Conservation (phyloP, 169 alveolate genomes). For the Cryptosporidium viatorum region DNA sequence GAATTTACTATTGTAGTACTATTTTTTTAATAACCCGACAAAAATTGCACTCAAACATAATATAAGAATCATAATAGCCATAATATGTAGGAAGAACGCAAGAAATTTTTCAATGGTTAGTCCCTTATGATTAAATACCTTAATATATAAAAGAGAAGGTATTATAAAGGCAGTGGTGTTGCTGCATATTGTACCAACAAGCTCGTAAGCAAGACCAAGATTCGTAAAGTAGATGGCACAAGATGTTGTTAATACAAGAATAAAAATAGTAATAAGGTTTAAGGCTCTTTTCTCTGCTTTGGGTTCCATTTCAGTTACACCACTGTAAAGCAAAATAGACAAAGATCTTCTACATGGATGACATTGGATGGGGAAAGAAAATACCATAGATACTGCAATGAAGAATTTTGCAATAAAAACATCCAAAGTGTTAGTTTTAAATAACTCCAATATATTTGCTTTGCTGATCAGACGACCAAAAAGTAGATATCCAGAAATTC, state of each 20-base stretch:
- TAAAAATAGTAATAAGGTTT: slow-evolving; percentile 40
- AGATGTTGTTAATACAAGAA: slow-evolving; percentile 27
- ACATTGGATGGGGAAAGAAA: slow-evolving; percentile 75
- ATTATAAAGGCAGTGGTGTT: slow-evolving; percentile 73
- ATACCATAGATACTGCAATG: slow-evolving; percentile 74
- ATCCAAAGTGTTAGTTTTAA: slow-evolving; percentile 36
- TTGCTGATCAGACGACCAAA: slow-evolving; percentile 56
- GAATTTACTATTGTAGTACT: neutral
- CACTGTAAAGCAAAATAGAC: slow-evolving; percentile 60
- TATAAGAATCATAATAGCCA: slow-evolving; percentile 30
- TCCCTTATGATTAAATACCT: slow-evolving; percentile 47
- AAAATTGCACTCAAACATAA: slow-evolving; percentile 62
- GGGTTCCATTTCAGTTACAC: slow-evolving; percentile 73
- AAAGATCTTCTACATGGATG: slow-evolving; percentile 76
- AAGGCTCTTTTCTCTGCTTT: slow-evolving; percentile 55
- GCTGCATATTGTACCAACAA: slow-evolving; percentile 73
- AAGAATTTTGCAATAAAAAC: slow-evolving; percentile 54
- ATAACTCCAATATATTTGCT: slow-evolving; percentile 62
- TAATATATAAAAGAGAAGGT: slow-evolving; percentile 71
- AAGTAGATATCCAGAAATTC: slow-evolving; percentile 60
- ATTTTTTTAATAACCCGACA: neutral
- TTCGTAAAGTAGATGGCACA: slow-evolving; percentile 68
- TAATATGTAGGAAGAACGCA: slow-evolving; percentile 21
- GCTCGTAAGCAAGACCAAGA: slow-evolving; percentile 72
- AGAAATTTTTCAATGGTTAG: slow-evolving; percentile 31